Evolutionary conservation across 2,329 filamentous ascomycete genomes (phyloP).

Genomic region (Colletotrichum sp.): DNA sequence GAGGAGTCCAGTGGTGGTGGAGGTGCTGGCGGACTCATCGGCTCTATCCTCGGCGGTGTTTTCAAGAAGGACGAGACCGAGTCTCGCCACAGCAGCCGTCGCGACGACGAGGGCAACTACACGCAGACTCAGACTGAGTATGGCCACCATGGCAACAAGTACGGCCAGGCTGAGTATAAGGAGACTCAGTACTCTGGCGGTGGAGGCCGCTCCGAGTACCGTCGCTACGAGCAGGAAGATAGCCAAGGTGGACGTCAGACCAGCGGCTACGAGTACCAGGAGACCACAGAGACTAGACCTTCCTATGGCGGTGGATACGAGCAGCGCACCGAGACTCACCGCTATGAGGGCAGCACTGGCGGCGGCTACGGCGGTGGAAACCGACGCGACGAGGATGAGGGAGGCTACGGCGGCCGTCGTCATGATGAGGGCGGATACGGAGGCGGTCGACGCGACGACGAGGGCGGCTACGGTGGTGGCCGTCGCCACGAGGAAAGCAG

Average conservation of each 20-base stretch:
- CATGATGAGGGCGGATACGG: slow-evolving; percentile 4
- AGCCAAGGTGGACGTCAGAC: slow-evolving; percentile 40
- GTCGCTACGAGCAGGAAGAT: slow-evolving; percentile 64
- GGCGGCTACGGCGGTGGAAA: slow-evolving; percentile 22
- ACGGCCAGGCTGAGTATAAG: slow-evolving; percentile 65
- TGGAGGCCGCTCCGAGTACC: slow-evolving; percentile 63
- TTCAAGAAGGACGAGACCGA: slow-evolving; percentile 62
- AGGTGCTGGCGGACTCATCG: slow-evolving; percentile 73
- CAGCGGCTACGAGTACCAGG: slow-evolving; percentile 62
- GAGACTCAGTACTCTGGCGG: slow-evolving; percentile 65
- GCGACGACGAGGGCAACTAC: slow-evolving; percentile 65
- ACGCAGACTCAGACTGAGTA: slow-evolving; percentile 67
- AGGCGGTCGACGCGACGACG: slow-evolving; percentile 14
- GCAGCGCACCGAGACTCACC: slow-evolving; percentile 59
- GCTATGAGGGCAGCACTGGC: slow-evolving; percentile 42
- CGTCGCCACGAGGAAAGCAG: slow-evolving; percentile 23
- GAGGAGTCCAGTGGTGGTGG: slow-evolving; percentile 67
- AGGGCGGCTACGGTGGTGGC: slow-evolving; percentile 24
- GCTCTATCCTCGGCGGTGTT: slow-evolving; percentile 68
- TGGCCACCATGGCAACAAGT: slow-evolving; percentile 60
- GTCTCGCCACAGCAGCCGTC: slow-evolving; percentile 55
- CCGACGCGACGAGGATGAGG: slow-evolving; percentile 25
- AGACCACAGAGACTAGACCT: slow-evolving; percentile 59
- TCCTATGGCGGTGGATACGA: slow-evolving; percentile 61
- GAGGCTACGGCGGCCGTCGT: slow-evolving; percentile 27